These are phyloP conservation scores for Seiridium cupressi DNA, from an alignment of 2,329 filamentous ascomycete species.

Conservation along the genomic window DNA sequence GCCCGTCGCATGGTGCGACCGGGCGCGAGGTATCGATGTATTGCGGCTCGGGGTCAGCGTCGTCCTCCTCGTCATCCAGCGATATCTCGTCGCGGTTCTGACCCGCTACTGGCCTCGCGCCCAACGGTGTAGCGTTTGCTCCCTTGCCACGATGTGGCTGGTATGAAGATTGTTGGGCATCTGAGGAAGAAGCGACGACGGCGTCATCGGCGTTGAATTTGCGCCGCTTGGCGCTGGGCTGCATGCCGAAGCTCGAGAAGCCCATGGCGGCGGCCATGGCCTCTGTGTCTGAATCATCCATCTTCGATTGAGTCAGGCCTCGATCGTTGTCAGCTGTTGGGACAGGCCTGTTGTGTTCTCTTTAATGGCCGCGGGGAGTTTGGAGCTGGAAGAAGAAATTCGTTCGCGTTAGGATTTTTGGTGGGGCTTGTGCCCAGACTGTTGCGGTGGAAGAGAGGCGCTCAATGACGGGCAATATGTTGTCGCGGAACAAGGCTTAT, in stretches of 20 bases:
- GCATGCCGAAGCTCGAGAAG: conserved; percentile 67
- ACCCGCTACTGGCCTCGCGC: conserved; percentile 20
- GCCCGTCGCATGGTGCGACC: conserved; percentile 10
- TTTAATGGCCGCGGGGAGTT: too few species aligned
- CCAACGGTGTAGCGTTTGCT: conserved; percentile 1
- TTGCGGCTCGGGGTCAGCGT: conserved; percentile 22
- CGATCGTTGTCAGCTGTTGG: too few species aligned
- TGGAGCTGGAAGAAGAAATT: too few species aligned
- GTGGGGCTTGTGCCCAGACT: neutral
- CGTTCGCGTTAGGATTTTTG: too few species aligned
- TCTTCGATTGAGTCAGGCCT: neutral
- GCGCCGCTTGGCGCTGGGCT: conserved; percentile 60
- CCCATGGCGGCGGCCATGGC: conserved; percentile 70
- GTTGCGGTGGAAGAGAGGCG: neutral
- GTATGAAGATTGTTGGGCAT: conserved; percentile 20
- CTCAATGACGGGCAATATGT: too few species aligned
- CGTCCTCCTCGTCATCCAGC: conserved; percentile 26
- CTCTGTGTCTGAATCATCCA: conserved; percentile 29
- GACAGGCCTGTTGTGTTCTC: too few species aligned
- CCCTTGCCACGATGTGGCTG: conserved; percentile 15
- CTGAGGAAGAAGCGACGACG: conserved; percentile 34
- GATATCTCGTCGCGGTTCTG: conserved; percentile 45
- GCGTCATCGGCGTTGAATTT: conserved; percentile 55
- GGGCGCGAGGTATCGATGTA: conserved; percentile 32
- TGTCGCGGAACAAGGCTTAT: too few species aligned